Conservation (phyloP, 2,329 filamentous ascomycete species). For the Microcyclosporella mali region DNA sequence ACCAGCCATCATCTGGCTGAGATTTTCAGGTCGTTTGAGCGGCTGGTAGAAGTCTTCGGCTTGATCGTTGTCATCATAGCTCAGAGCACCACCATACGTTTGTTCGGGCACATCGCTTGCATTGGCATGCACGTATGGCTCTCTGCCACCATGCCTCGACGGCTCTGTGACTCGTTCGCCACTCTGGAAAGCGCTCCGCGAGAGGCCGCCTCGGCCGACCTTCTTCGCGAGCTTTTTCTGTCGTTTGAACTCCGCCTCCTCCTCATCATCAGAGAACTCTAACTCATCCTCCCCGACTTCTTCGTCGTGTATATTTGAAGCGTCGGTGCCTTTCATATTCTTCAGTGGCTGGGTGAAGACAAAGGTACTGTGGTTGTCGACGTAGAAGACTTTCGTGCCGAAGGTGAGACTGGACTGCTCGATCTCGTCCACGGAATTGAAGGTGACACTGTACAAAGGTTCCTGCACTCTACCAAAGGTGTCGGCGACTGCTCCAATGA, state of each 20-base stretch:
- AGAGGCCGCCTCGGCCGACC: slow-evolving; percentile 20
- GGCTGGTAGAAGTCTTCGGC: slow-evolving; percentile 43
- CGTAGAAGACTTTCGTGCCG: slow-evolving; percentile 71
- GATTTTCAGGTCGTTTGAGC: slow-evolving; percentile 42
- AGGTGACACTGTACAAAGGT: slow-evolving; percentile 78
- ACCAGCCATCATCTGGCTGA: slow-evolving; percentile 40
- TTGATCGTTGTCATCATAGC: slow-evolving; percentile 40
- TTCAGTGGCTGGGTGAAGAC: slow-evolving; percentile 82
- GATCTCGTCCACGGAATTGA: slow-evolving; percentile 63
- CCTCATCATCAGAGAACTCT: slow-evolving; percentile 95
- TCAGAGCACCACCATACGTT: slow-evolving; percentile 23
- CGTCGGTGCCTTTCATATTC: slow-evolving; percentile 79
- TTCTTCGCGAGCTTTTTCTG: slow-evolving; percentile 31
- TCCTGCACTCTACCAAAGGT: slow-evolving; percentile 79
- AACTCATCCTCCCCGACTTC: slow-evolving; percentile 79
- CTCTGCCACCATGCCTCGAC: slow-evolving; percentile 4
- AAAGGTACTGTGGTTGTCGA: slow-evolving; percentile 68
- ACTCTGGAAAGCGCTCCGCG: slow-evolving; percentile 17
- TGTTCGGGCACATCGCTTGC: slow-evolving; percentile 20
- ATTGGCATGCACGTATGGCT: slow-evolving; percentile 12
- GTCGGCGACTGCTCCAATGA: slow-evolving; percentile 76
- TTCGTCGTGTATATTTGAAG: slow-evolving; percentile 91
- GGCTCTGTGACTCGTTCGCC: slow-evolving; percentile 3
- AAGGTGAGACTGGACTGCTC: slow-evolving; percentile 59
- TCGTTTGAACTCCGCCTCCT: slow-evolving; percentile 56